These are phyloP conservation scores for Talaromyces sp. DNA, from an alignment of 2,329 filamentous ascomycete species.

Conservation along the genomic window DNA sequence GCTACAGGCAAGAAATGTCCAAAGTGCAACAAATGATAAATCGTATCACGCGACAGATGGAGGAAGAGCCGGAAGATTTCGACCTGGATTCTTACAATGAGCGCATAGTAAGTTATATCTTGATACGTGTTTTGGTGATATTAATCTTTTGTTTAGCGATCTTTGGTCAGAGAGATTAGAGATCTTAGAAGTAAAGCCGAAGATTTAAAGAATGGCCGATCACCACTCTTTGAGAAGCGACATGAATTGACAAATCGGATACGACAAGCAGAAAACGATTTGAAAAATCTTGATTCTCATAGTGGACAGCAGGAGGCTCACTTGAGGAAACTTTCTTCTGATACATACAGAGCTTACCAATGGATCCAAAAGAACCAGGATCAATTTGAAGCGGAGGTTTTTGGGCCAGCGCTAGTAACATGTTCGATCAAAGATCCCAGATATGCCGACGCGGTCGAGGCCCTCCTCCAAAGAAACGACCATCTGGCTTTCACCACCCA, in stretches of 20 bases:
- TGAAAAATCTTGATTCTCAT: constrained; percentile 63
- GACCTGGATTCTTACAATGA: constrained; percentile 66
- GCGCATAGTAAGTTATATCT: constrained; percentile 55
- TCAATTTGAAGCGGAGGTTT: constrained; percentile 69
- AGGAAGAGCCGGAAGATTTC: constrained; percentile 61
- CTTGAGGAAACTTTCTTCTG: constrained; percentile 55
- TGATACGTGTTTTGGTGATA: constrained; percentile 15
- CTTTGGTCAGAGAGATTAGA: constrained; percentile 42
- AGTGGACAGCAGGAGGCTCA: constrained; percentile 67
- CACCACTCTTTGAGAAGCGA: constrained; percentile 28
- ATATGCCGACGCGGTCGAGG: constrained; percentile 59
- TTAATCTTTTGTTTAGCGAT: constrained; percentile 44
- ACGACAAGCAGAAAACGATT: constrained; percentile 40
- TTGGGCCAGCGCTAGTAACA: constrained; percentile 72
- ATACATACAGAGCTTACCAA: constrained; percentile 67
- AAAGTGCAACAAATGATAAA: constrained; percentile 55
- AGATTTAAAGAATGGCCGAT: constrained; percentile 34
- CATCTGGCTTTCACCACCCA: constrained; percentile 67
- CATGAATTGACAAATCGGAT: constrained; percentile 32
- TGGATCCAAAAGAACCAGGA: constrained; percentile 72
- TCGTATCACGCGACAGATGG: constrained; percentile 57
- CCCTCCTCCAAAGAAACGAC: constrained; percentile 49
- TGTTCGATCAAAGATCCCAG: constrained; percentile 71
- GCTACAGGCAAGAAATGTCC: constrained; percentile 49
- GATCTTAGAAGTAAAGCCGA: constrained; percentile 36